Evolutionary conservation across 73 alveolate species (phyloP), one percentile per base, ranked within the genome.

Genomic region (Uronychia setigera): DNA sequence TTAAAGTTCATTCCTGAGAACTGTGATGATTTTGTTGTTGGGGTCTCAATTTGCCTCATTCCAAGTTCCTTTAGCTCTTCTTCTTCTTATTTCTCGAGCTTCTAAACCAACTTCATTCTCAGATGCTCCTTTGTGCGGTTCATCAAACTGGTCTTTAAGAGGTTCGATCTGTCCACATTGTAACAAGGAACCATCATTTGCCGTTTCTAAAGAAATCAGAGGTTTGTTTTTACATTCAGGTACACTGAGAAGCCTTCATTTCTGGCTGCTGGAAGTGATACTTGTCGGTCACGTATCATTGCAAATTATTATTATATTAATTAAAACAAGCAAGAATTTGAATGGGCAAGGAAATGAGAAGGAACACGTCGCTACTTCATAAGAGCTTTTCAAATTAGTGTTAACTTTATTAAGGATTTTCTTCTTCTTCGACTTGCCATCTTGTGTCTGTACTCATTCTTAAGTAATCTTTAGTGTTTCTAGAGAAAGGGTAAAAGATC

Each of bases 41-140:
- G 67, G 5, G 67, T 46, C 67, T 46, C n/a, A 19, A 5, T 46
- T 19, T 5, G 67, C 67, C 67, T 46, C 67, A 11, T 5, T 46
- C 67, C 67, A 11, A 5, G 67, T 19, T 46, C 67, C 19, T 46
- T 46, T 5, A 46, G 67, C 19, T 19, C 19, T 19, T 46, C n/a
- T 19, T 46, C 67, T 46, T n/a, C n/a, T n/a, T n/a, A n/a, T n/a
- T n/a, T n/a, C n/a, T n/a, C n/a, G n/a, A n/a, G n/a, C n/a, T n/a
- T n/a, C n/a, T n/a, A n/a, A n/a, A n/a, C n/a, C n/a, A n/a, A n/a
- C n/a, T n/a, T n/a, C n/a, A n/a, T n/a, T n/a, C n/a, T n/a, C n/a
- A 46, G 67, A 46, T 46, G 67, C 67, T 5, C 67, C 67, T 46
- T 46, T 46, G 67, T 46, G n/a, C 67, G 67, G 67, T 46, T 46